A percentile compares a stretch with the other conserved stretches of the same genome.
Conservation (phyloP, 305 asterid species). For the Nicotiana rustica region DNA sequence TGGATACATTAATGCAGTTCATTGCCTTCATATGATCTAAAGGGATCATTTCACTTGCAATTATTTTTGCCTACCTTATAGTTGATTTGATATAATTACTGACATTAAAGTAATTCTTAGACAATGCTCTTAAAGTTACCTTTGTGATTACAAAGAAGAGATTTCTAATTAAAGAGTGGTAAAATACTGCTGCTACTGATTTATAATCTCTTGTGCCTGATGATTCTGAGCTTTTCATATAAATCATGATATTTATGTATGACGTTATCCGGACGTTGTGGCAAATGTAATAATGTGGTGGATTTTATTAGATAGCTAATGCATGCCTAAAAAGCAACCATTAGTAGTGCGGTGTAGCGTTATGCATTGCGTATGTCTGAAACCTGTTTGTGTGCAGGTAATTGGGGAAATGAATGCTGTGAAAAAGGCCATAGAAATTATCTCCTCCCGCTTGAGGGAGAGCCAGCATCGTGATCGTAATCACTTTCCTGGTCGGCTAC, state of each 20-base stretch:
- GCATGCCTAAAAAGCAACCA: slow-evolving; percentile 16
- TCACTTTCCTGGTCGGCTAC: slow-evolving; percentile 62
- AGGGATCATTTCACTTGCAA: not conserved
- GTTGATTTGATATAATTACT: slow-evolving; percentile 1
- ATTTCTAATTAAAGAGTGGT: not conserved
- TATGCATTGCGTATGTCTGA: slow-evolving; percentile 18
- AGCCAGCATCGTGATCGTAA: slow-evolving; percentile 92
- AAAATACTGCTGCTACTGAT: slow-evolving; percentile 17
- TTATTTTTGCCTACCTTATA: not conserved
- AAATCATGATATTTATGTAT: slow-evolving; percentile 12
- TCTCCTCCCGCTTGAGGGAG: slow-evolving; percentile 88
- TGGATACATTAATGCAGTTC: slow-evolving; percentile 5
- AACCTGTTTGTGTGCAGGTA: slow-evolving; percentile 57
- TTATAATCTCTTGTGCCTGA: slow-evolving; percentile 14
- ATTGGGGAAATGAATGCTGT: slow-evolving; percentile 81
- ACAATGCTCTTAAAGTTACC: not conserved
- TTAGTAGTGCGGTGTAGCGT: not conserved
- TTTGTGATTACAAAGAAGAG: not conserved
- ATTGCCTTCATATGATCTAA: not conserved
- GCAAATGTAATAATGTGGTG: not conserved
- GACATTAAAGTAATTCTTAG: not conserved
- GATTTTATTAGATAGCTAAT: slow-evolving; percentile 10
- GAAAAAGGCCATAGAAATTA: slow-evolving; percentile 71
- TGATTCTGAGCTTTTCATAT: slow-evolving; percentile 9
- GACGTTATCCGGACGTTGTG: not conserved